Evolutionary conservation across 768 basidiomycete species (phyloP), one percentile per base, ranked within the genome.

Genomic region (Lyophyllum decastes): DNA sequence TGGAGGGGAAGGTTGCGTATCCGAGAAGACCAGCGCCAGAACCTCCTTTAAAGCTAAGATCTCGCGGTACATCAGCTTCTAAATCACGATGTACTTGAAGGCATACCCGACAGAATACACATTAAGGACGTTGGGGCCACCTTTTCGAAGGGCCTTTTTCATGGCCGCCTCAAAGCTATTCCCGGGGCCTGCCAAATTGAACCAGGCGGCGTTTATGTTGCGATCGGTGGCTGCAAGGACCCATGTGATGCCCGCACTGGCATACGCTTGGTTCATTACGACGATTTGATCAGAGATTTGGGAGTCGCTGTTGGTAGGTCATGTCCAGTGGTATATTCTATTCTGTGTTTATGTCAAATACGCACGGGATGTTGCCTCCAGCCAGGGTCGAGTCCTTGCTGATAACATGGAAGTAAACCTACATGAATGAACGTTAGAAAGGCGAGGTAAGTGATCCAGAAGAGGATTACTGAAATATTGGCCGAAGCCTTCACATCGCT

Each of bases 1-100:
- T 60, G 1, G 64, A 72, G 11, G 83, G 84, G 75, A 82, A 83
- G 30, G 82, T 83, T 1, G 82, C 69, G 61, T 84, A 84, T 26
- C 82, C 81, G 24, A 86, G 73, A 12, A 84, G 76, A 34, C 80
- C 79, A 33, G 67, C 64, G 53, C 70, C 77, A 22, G 71, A 64
- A 12, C 73, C 77, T 47, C 69, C 70, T 27, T 46, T 64, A 69
- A 80, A 77, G 48, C 78, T 75, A 27, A 16, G n/a, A 58, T 41
- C 26, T 52, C 33, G 27, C 49, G 1, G 21, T 43, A 26, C 30
- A 30, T 30, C 30, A 54, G 24, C 30, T 27, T 21, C 7, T 14
- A 22, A n/a, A 11, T 41, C 1, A 17, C 40, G 17, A 19, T 11
- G 5, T n/a, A 41, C 16, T 41, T n/a, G n/a, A 11, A 21, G 16